Evolutionary conservation across 331 rosid species (phyloP), one percentile per base, ranked within the genome.

Genomic region (Cydonia oblonga): DNA sequence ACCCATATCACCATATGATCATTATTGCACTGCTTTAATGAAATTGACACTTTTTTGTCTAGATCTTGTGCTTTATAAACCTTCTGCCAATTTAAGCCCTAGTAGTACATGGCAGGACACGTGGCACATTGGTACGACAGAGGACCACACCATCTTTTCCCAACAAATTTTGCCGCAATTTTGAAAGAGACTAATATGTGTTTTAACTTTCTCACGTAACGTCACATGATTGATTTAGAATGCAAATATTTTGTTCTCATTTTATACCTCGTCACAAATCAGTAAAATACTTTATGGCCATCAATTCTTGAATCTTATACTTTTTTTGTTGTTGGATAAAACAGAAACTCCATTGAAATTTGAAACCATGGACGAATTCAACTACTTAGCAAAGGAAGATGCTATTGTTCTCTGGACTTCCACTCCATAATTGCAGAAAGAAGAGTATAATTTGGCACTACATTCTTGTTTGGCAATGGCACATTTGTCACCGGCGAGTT

Each of bases 361-460:
- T 49, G 54, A 49, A 49, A 6, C 42, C 42, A 29, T 4, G 2
- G 66, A 62, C 15, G 9, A 6, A 24, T 40, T 56, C 29, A 22
- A 6, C 54, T 15, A 46, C 53, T 15, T 46, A 75, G 66, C 14
- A 26, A 71, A 46, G 33, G 33, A 18, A 33, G 10, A 63, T 33
- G 32, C 84, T 78, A 81, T 19, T 56, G 78, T 80, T 66, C 35
- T 49, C 28, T 56, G 66, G 91, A 83, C 69, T 95, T 91, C 98
- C 98, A 91, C 78, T 89, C 97, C 83, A 88, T n/a, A 77, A 95
- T 87, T 76, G 97, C 96, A 35, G 97, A 91, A 61, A 95, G 83
- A 74, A 95, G 96, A 22, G 87, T 89, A 68, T 84, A 89, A 77
- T 91, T 95, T 19, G 96, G 89, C 70, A 95, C 78, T 16, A 95